phyloP scores from a whole-genome alignment of 1,284 basidiomycete species.

The Stereum hirsutum region DNA sequence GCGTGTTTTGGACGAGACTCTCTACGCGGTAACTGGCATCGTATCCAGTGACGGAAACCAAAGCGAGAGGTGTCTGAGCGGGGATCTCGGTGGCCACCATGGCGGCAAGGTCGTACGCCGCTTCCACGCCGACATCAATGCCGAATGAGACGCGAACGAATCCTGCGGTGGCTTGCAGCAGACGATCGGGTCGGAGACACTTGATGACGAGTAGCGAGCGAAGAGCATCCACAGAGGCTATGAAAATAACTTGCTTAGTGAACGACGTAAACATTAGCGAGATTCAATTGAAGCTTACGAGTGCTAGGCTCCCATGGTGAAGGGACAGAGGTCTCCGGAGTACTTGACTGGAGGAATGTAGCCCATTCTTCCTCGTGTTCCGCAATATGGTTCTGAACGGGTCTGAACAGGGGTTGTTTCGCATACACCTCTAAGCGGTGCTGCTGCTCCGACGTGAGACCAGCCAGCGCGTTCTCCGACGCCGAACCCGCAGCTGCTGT shows the following conservation, averaged over 20 bases:
- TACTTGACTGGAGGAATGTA: slow-evolving; percentile 59
- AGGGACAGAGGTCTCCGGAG: slow-evolving; percentile 71
- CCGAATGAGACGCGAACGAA: slow-evolving; percentile 73
- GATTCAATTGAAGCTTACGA: slow-evolving; percentile 52
- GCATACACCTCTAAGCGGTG: slow-evolving; percentile 60
- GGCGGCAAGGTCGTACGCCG: slow-evolving; percentile 64
- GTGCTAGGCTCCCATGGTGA: slow-evolving; percentile 69
- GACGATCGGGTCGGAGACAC: slow-evolving; percentile 84
- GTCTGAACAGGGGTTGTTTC: slow-evolving; percentile 69
- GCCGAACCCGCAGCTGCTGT: slow-evolving; percentile 28
- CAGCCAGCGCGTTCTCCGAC: slow-evolving; percentile 29
- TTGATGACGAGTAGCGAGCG: slow-evolving; percentile 78
- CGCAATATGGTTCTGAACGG: slow-evolving; percentile 61
- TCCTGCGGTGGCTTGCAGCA: slow-evolving; percentile 72
- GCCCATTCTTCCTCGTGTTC: slow-evolving; percentile 69
- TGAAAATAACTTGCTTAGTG: slow-evolving; percentile 7
- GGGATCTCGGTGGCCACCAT: slow-evolving; percentile 78
- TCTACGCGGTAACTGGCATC: slow-evolving; percentile 95
- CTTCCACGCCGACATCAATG: slow-evolving; percentile 66
- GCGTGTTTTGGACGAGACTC: slow-evolving; percentile 72
- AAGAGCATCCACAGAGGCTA: slow-evolving; percentile 67
- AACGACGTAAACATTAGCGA: not conserved
- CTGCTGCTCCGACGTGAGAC: slow-evolving; percentile 60
- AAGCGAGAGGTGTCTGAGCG: slow-evolving; percentile 76
- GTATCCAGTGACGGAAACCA: slow-evolving; percentile 92